A percentile compares a stretch with the other conserved stretches of the same genome.
phyloP scores from a whole-genome alignment of 2,329 filamentous ascomycete species.

The Pestalotiopsis sp. region DNA sequence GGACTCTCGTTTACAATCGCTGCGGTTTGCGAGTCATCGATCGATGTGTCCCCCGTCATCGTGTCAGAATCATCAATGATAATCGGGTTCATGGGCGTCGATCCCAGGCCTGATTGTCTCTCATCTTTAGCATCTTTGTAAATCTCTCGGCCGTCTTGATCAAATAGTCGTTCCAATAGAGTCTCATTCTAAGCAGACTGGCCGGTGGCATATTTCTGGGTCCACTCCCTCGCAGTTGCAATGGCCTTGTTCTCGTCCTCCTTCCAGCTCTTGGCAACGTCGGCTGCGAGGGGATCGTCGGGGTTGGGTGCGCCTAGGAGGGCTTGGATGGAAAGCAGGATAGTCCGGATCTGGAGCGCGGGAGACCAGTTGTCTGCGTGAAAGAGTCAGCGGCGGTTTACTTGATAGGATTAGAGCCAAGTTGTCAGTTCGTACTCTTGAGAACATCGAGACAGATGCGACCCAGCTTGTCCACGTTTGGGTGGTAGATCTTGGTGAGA shows the following conservation, averaged over 20 bases:
- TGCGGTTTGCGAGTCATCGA: too few species aligned
- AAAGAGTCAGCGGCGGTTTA: slow-evolving; percentile 13
- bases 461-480: slow-evolving; percentile 96
- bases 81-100: too few species aligned
- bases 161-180: neutral
- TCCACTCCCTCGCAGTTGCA: slow-evolving; percentile 91
- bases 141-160: too few species aligned
- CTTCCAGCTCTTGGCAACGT: slow-evolving; percentile 98
- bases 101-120: too few species aligned
- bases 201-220: slow-evolving; percentile 69
- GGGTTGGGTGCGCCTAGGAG: slow-evolving; percentile 95
- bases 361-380: slow-evolving; percentile 93
- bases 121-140: too few species aligned
- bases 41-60: too few species aligned
- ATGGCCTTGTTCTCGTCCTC: slow-evolving; percentile 93
- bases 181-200: slow-evolving; percentile 37
- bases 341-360: slow-evolving; percentile 95
- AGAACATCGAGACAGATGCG: slow-evolving; percentile 96
- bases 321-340: slow-evolving; percentile 97
- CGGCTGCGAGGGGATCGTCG: slow-evolving; percentile 96
- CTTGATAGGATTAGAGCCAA: neutral
- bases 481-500: slow-evolving; percentile 98
- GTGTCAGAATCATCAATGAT: too few species aligned
- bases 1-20: too few species aligned
- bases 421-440: slow-evolving; percentile 68